Evolutionary conservation across 176 grass and related monocot genomes (phyloP).

Genomic region (Alloteropsis semialata): DNA sequence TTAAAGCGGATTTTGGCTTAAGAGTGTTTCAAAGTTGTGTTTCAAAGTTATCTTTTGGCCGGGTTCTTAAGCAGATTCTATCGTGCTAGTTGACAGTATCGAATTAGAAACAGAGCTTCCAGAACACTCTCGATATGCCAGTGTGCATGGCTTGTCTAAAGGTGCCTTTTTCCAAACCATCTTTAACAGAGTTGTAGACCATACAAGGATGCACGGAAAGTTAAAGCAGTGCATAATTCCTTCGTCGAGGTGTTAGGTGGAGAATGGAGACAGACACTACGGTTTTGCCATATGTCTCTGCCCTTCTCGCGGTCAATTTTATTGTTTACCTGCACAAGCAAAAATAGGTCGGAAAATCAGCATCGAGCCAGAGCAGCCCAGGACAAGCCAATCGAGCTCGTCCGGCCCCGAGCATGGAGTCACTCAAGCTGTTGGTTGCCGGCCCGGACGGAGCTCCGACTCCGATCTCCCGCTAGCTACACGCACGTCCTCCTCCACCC

Average conservation of each 20-base stretch:
- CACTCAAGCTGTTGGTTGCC: background rate
- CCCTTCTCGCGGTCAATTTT: background rate
- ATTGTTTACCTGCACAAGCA: background rate
- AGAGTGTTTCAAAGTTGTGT: too few species aligned
- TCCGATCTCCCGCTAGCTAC: background rate
- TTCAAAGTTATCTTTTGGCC: background rate
- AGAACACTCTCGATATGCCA: background rate
- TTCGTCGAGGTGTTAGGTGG: background rate
- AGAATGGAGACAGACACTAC: too few species aligned
- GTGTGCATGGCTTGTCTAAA: background rate
- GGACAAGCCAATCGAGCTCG: background rate
- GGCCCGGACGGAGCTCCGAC: background rate
- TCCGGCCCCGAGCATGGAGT: background rate
- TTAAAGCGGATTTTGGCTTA: background rate
- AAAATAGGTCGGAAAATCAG: background rate
- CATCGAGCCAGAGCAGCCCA: background rate
- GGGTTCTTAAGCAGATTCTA: background rate
- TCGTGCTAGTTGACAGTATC: background rate
- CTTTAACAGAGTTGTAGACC: background rate
- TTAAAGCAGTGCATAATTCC: background rate
- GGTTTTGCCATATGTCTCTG: background rate
- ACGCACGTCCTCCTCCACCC: background rate
- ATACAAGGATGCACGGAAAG: background rate
- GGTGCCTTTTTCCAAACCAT: background rate
- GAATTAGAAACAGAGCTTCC: background rate